Evolutionary conservation across 164 flowering plant species (phyloP).

Genomic region (Dillenia suffruticosa): DNA sequence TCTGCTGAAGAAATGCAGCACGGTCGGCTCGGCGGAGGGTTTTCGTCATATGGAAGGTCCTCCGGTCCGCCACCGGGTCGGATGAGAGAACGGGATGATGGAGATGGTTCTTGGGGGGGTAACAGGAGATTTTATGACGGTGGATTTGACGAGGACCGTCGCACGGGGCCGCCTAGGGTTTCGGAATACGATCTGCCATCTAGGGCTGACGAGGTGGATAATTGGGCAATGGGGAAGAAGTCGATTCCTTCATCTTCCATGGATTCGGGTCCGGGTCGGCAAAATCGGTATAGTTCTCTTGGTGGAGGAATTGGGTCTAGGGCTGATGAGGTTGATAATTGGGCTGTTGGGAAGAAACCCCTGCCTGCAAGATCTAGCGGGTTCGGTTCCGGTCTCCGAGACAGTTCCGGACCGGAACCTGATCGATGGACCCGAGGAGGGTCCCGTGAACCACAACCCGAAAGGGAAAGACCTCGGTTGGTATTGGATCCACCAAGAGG

Average conservation of each 20-base stretch:
- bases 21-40: slow-evolving; percentile 69
- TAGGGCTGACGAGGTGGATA: slow-evolving; percentile 84
- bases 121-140: slow-evolving; percentile 56
- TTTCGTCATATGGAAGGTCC: slow-evolving; percentile 42
- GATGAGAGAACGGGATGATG: slow-evolving; percentile 25
- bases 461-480: slow-evolving; percentile 44
- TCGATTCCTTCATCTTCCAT: slow-evolving; percentile 16
- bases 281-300: slow-evolving; percentile 46
- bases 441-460: slow-evolving; percentile 11
- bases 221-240: slow-evolving; percentile 64
- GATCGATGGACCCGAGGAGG: slow-evolving; percentile 49
- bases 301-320: slow-evolving; percentile 55
- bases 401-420: slow-evolving; percentile 21
- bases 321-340: slow-evolving; percentile 80
- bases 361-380: slow-evolving; percentile 25
- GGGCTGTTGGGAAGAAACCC: slow-evolving; percentile 57
- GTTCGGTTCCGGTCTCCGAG: slow-evolving; percentile 30
- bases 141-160: slow-evolving; percentile 58
- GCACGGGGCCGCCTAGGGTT: slow-evolving; percentile 49
- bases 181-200: slow-evolving; percentile 73
- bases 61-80: slow-evolving; percentile 19
- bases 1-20: slow-evolving; percentile 55
- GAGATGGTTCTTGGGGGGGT: slow-evolving; percentile 46
- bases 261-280: slow-evolving; percentile 34
- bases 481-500: slow-evolving; percentile 45